phyloP scores from a whole-genome alignment of 495 filamentous ascomycete genomes.

The Clohesyomyces aquaticus region DNA sequence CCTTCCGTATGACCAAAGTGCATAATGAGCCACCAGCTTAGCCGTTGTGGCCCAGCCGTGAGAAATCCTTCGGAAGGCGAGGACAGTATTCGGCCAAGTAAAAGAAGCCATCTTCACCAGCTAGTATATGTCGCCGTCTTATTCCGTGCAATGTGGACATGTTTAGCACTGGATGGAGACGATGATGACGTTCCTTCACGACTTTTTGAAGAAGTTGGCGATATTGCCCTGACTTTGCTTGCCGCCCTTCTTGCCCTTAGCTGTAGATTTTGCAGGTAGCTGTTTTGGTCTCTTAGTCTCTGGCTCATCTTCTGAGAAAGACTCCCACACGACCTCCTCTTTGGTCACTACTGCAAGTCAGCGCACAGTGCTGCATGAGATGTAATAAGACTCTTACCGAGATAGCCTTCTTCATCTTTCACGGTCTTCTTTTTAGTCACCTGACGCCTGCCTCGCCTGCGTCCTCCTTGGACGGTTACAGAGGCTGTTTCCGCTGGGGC shows the following conservation, averaged over 20 bases:
- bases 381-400: constrained; percentile 63
- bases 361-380: neutral
- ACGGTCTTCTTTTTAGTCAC: constrained; percentile 88
- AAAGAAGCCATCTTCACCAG: too few relatives aligned
- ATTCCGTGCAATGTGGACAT: too few relatives aligned
- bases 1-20: too few relatives aligned
- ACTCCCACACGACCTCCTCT: constrained; percentile 89
- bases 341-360: constrained; percentile 71
- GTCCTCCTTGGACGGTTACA: constrained; percentile 60
- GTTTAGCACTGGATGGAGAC: too few relatives aligned
- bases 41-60: too few relatives aligned
- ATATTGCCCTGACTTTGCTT: constrained; percentile 33
- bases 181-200: too few relatives aligned
- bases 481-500: constrained; percentile 42
- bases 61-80: too few relatives aligned
- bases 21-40: too few relatives aligned
- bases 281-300: constrained; percentile 65
- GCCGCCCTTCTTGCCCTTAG: constrained; percentile 59
- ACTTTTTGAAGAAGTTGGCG: constrained; percentile 39
- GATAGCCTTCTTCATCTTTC: constrained; percentile 91
- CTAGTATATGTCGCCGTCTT: too few relatives aligned
- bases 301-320: constrained; percentile 92
- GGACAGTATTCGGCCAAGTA: too few relatives aligned
- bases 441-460: constrained; percentile 77
- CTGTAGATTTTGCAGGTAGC: constrained; percentile 41